Percentiles rank a stretch among this genome's conserved stretches.
Conservation (phyloP, 805 yeast species). For the Yamadazyma insecticola region DNA sequence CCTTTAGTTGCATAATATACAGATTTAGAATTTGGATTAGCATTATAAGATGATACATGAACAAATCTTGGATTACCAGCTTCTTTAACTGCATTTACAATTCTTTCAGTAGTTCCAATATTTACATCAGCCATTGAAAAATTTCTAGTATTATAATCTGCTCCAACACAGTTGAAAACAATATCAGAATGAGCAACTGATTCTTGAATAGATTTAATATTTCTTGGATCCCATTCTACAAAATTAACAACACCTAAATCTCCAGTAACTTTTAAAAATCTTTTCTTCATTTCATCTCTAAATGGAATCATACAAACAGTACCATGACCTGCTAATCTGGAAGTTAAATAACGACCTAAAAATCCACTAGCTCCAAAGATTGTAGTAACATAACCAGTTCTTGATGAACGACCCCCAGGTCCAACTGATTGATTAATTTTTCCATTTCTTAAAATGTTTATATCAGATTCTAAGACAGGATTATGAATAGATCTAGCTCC, state of each 20-base stretch:
- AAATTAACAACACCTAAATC: constrained; percentile 85
- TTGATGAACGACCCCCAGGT: constrained; percentile 75
- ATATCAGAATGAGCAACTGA: constrained; percentile 78
- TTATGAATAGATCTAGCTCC: constrained; percentile 33
- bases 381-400: constrained; percentile 86
- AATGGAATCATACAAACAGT: constrained; percentile 73
- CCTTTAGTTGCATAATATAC: constrained; percentile 78
- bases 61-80: constrained; percentile 69
- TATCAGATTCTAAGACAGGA: constrained; percentile 48
- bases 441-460: constrained; percentile 70
- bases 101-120: constrained; percentile 72
- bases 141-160: constrained; percentile 71
- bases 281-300: constrained; percentile 72
- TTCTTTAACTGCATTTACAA: constrained; percentile 66
- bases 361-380: constrained; percentile 83
- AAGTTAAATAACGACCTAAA: constrained; percentile 65
- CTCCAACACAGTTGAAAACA: constrained; percentile 75
- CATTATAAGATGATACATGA: constrained; percentile 78
- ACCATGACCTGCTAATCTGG: constrained; percentile 79
- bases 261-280: constrained; percentile 78
- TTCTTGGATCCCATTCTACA: constrained; percentile 78
- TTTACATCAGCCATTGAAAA: constrained; percentile 80
- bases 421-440: constrained; percentile 71
- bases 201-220: constrained; percentile 69
- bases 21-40: constrained; percentile 62